Evolutionary conservation across 1,284 basidiomycete genomes (phyloP).

Genomic region (Sporisorium scitamineum): DNA sequence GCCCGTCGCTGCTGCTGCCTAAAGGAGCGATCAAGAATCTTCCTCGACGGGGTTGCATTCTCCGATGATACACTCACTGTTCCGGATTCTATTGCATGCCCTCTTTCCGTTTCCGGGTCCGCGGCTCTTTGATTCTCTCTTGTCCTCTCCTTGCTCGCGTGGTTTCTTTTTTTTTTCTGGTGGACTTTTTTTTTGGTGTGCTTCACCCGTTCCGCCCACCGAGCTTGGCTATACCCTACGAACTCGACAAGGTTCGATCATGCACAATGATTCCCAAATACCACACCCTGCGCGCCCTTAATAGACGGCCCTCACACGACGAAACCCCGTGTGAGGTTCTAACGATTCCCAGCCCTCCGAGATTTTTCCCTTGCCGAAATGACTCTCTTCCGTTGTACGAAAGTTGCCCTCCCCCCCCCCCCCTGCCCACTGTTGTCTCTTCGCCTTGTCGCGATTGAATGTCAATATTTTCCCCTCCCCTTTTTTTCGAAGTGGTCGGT

Average conservation of each 20-base stretch:
- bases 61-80: background rate
- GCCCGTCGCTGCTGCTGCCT: conserved; percentile 50
- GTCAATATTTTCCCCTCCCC: background rate
- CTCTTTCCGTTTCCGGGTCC: conserved; percentile 22
- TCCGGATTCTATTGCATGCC: conserved; percentile 48
- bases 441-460: background rate
- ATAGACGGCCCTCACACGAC: conserved; percentile 16
- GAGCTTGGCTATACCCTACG: conserved; percentile 46
- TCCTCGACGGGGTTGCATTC: background rate
- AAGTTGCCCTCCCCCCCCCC: no score
- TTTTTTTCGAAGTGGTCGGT: background rate
- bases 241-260: conserved; percentile 51
- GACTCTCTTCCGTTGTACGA: background rate
- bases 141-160: conserved; percentile 26
- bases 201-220: background rate
- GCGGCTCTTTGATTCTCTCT: conserved; percentile 39
- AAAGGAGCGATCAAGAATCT: no score
- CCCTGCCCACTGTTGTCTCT: no score
- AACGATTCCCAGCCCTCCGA: background rate
- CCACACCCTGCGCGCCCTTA: conserved; percentile 9
- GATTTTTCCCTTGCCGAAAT: no score
- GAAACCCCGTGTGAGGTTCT: background rate
- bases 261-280: conserved; percentile 53
- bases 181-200: conserved; percentile 1
- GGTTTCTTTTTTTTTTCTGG: background rate